phyloP scores from a whole-genome alignment of 1,139 yeast genomes.

The Blastobotrys buckinghamii region DNA sequence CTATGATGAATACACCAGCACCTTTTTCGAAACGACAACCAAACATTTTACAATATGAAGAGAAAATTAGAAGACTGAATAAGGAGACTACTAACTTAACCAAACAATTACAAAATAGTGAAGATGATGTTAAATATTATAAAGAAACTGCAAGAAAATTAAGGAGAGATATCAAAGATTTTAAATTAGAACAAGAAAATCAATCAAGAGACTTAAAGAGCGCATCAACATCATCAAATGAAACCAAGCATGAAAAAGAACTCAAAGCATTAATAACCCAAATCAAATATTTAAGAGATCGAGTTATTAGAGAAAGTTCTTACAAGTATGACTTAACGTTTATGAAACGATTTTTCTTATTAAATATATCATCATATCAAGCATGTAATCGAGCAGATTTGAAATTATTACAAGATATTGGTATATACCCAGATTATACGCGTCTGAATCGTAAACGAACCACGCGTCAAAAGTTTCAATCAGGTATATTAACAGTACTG shows the following conservation, averaged over 20 bases:
- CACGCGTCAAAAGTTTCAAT: conserved; percentile 34
- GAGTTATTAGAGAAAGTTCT: conserved; percentile 27
- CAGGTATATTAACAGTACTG: conserved; percentile 48
- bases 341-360: conserved; percentile 45
- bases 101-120: conserved; percentile 4
- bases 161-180: conserved; percentile 4
- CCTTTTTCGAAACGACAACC: background rate
- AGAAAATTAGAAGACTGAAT: conserved; percentile 8
- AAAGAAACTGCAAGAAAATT: conserved; percentile 19
- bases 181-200: background rate
- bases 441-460: conserved; percentile 16
- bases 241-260: conserved; percentile 7
- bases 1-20: background rate
- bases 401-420: conserved; percentile 41
- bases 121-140: conserved; percentile 13
- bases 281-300: conserved; percentile 20
- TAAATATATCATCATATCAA: conserved; percentile 44
- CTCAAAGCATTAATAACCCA: conserved; percentile 18
- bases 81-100: conserved; percentile 5
- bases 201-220: too few species aligned
- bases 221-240: background rate
- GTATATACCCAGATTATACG: conserved; percentile 47
- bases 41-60: background rate
- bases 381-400: conserved; percentile 39
- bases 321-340: conserved; percentile 46